Percentiles rank a stretch among this genome's conserved stretches.
Evolutionary conservation across 805 yeast species (phyloP).

Genomic region (Blastobotrys mokoenaii): DNA sequence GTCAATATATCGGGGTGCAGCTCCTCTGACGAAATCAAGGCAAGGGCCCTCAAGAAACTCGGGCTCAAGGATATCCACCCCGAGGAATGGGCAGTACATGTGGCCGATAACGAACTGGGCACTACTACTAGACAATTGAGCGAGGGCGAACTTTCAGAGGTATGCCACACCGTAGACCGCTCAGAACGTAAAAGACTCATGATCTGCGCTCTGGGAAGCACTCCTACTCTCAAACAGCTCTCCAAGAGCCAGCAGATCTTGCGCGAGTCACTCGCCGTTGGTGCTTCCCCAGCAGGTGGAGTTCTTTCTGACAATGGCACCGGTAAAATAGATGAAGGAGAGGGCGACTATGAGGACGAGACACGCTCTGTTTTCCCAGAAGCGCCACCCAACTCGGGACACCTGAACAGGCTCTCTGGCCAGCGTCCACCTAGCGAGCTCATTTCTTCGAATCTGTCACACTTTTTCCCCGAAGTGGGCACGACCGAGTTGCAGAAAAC

Average conservation of each 20-base stretch:
- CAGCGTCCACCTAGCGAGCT: slow-evolving; percentile 92
- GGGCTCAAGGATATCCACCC: slow-evolving; percentile 20
- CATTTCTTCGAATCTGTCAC: slow-evolving; percentile 80
- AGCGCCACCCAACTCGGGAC: not conserved
- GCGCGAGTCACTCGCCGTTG: slow-evolving; percentile 9
- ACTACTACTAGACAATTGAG: slow-evolving; percentile 41
- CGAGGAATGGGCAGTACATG: slow-evolving; percentile 36
- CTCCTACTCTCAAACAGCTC: slow-evolving; percentile 39
- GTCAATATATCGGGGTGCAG: slow-evolving; percentile 72
- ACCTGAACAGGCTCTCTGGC: slow-evolving; percentile 32
- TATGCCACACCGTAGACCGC: slow-evolving; percentile 69
- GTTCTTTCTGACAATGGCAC: not conserved
- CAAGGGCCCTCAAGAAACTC: slow-evolving; percentile 50
- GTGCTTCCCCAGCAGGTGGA: not conserved
- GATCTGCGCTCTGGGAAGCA: slow-evolving; percentile 53
- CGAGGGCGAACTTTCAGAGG: slow-evolving; percentile 74
- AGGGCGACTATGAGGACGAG: slow-evolving; percentile 8
- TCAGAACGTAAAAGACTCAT: slow-evolving; percentile 63
- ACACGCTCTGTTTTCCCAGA: slow-evolving; percentile 8
- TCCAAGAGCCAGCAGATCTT: slow-evolving; percentile 21
- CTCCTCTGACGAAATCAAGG: slow-evolving; percentile 70
- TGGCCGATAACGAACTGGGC: slow-evolving; percentile 48
- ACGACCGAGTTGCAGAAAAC: slow-evolving; percentile 67
- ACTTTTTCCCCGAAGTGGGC: slow-evolving; percentile 83
- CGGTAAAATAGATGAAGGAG: slow-evolving; percentile 4